Percentiles rank a stretch among this genome's conserved stretches.
Conservation (phyloP, 2,329 filamentous ascomycete genomes). For the Colletotrichum sp. region DNA sequence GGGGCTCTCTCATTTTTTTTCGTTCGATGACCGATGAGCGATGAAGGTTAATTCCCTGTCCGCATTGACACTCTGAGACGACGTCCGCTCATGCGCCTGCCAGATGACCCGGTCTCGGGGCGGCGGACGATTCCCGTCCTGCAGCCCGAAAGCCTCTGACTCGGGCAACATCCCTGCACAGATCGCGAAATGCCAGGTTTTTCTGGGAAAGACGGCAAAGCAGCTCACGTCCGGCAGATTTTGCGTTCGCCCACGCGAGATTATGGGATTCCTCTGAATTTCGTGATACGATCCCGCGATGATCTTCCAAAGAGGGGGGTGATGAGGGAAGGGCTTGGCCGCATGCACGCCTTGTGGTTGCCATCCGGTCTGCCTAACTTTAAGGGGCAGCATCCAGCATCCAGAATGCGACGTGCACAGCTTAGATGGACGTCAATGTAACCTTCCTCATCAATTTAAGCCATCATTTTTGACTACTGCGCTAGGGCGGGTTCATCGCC, state of each 20-base stretch:
- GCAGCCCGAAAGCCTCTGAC: neutral
- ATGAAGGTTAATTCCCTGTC: neutral
- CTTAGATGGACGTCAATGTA: neutral
- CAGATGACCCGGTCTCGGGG: neutral
- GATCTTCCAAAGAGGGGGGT: neutral
- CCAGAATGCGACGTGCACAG: neutral
- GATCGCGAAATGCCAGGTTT: neutral
- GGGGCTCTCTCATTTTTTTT: neutral
- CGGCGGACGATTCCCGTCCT: neutral
- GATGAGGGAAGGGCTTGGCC: neutral
- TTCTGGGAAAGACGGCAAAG: neutral
- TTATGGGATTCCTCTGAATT: neutral
- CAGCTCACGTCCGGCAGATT: neutral
- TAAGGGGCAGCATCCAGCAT: neutral
- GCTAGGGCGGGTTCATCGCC: neutral
- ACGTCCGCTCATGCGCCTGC: neutral
- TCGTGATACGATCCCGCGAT: neutral
- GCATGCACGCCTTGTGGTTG: neutral
- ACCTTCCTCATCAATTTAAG: neutral
- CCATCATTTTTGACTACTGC: neutral
- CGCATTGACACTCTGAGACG: conserved; percentile 8
- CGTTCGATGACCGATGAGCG: neutral
- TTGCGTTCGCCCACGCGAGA: neutral
- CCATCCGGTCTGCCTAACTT: neutral
- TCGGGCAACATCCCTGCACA: conserved; percentile 6